These are phyloP conservation scores for Polytrichum formosum DNA, from an alignment of 225 moss, liverwort and hornwort species.

Conservation along the genomic window DNA sequence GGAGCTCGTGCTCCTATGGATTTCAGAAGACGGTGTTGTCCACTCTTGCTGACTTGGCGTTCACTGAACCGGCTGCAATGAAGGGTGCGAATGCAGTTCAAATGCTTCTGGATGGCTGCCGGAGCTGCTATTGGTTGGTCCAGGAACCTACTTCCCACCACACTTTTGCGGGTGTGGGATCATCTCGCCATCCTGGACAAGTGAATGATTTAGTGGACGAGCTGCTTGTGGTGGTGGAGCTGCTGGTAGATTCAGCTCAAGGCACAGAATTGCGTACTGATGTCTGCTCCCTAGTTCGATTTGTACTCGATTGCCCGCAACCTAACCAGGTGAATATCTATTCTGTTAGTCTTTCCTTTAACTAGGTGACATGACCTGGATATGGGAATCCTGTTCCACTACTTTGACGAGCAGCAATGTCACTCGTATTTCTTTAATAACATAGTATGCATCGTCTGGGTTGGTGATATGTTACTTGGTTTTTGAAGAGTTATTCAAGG, in stretches of 20 bases:
- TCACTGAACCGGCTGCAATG: slow-evolving; percentile 82
- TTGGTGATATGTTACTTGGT: no score
- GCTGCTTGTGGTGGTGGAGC: slow-evolving; percentile 82
- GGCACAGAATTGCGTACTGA: slow-evolving; percentile 60
- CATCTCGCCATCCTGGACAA: slow-evolving; percentile 74
- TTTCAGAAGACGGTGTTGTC: slow-evolving; percentile 86
- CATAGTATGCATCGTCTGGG: no score
- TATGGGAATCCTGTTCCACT: no score
- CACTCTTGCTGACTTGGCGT: slow-evolving; percentile 86
- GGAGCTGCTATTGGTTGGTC: slow-evolving; percentile 85
- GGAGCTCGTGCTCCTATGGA: slow-evolving; percentile 88
- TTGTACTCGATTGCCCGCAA: slow-evolving; percentile 89
- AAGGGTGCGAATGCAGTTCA: slow-evolving; percentile 86
- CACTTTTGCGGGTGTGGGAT: slow-evolving; percentile 65
- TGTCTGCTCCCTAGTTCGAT: slow-evolving; percentile 82
- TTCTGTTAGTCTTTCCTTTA: slow-evolving; percentile 1
- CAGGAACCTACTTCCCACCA: slow-evolving; percentile 73
- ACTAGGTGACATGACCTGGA: no score
- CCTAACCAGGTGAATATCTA: slow-evolving; percentile 70
- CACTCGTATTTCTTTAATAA: no score
- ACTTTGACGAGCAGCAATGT: no score
- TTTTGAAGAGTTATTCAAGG: no score
- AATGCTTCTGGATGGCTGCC: slow-evolving; percentile 81
- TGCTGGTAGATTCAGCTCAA: slow-evolving; percentile 75
- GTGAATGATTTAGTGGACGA: slow-evolving; percentile 92